These are phyloP conservation scores for Ophiosphaerella narmari DNA, from an alignment of 2,329 filamentous ascomycete species.

Conservation along the genomic window DNA sequence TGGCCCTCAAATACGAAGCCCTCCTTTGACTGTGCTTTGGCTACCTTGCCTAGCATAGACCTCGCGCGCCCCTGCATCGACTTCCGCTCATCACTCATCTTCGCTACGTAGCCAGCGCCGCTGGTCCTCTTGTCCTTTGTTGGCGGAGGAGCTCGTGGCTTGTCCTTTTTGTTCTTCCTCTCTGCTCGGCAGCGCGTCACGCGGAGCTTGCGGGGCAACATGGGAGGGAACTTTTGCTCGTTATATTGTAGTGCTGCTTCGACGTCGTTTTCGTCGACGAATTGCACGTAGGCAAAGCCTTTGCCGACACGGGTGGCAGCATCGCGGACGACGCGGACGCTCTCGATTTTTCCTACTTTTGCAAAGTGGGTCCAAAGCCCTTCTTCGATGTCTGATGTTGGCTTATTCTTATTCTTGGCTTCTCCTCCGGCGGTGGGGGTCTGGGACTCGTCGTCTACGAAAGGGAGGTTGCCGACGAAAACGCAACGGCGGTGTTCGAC, in stretches of 20 bases:
- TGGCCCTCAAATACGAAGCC: slow-evolving; percentile 81
- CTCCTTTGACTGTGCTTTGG: slow-evolving; percentile 68
- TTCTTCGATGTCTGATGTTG: slow-evolving; percentile 86
- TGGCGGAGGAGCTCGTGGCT: slow-evolving; percentile 37
- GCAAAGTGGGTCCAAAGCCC: slow-evolving; percentile 84
- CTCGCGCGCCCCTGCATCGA: slow-evolving; percentile 73
- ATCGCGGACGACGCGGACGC: slow-evolving; percentile 89
- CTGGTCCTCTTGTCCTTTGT: slow-evolving; percentile 29
- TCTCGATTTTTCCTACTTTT: slow-evolving; percentile 83
- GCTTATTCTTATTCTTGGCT: slow-evolving; percentile 68
- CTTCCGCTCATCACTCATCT: slow-evolving; percentile 70
- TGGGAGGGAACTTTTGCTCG: slow-evolving; percentile 89
- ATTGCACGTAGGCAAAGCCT: slow-evolving; percentile 97
- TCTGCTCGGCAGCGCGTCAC: slow-evolving; percentile 82
- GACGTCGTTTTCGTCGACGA: slow-evolving; percentile 82
- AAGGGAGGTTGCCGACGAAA: slow-evolving; percentile 94
- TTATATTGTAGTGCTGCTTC: slow-evolving; percentile 88
- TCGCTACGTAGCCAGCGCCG: slow-evolving; percentile 67
- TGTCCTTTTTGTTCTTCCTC: slow-evolving; percentile 44
- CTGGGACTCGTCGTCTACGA: slow-evolving; percentile 87
- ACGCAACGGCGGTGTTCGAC: slow-evolving; percentile 88
- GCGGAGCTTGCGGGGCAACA: slow-evolving; percentile 86
- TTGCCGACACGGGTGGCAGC: slow-evolving; percentile 91
- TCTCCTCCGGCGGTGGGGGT: slow-evolving; percentile 66
- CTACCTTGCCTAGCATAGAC: slow-evolving; percentile 74